Evolutionary conservation across 148 eudicot species (phyloP).

Genomic region (Limonium bicolor): DNA sequence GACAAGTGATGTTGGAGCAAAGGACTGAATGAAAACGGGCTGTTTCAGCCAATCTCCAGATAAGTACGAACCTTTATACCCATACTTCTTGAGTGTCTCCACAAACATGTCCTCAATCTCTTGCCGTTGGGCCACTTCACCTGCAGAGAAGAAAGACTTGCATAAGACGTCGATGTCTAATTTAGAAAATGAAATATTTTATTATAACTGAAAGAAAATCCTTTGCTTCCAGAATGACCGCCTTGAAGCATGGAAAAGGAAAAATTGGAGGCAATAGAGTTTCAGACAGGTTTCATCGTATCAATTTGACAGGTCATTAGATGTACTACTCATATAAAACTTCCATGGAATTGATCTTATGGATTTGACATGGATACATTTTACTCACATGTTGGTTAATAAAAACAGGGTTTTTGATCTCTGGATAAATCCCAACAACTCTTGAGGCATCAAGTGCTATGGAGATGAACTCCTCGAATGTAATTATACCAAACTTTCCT

Average conservation of each 20-base stretch:
- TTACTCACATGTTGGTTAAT: slow-evolving; percentile 74
- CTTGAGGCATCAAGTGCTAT: slow-evolving; percentile 90
- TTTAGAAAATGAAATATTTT: no score
- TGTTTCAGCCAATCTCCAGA: slow-evolving; percentile 78
- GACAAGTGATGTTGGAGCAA: slow-evolving; percentile 82
- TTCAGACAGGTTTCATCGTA: no score
- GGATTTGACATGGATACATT: neutral
- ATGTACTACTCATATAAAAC: no score
- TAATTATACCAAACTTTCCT: slow-evolving; percentile 83
- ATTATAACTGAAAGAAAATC: no score
- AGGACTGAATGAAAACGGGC: slow-evolving; percentile 92
- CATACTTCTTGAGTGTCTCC: slow-evolving; percentile 66
- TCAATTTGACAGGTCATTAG: no score
- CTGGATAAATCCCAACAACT: slow-evolving; percentile 94
- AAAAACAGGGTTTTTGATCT: slow-evolving; percentile 81
- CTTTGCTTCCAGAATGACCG: no score
- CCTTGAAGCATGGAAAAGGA: no score
- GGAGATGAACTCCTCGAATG: slow-evolving; percentile 81
- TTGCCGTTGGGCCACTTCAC: slow-evolving; percentile 86
- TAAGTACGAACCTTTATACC: slow-evolving; percentile 74
- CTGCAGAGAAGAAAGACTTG: slow-evolving; percentile 42
- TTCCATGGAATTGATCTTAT: no score
- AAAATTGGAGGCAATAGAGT: no score
- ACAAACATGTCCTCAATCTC: slow-evolving; percentile 76
- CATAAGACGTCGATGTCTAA: no score